A percentile compares a stretch with the other conserved stretches of the same genome.
These are phyloP conservation scores for Carex arenaria DNA, from an alignment of 202 grass and related monocot genomes.

Conservation along the genomic window DNA sequence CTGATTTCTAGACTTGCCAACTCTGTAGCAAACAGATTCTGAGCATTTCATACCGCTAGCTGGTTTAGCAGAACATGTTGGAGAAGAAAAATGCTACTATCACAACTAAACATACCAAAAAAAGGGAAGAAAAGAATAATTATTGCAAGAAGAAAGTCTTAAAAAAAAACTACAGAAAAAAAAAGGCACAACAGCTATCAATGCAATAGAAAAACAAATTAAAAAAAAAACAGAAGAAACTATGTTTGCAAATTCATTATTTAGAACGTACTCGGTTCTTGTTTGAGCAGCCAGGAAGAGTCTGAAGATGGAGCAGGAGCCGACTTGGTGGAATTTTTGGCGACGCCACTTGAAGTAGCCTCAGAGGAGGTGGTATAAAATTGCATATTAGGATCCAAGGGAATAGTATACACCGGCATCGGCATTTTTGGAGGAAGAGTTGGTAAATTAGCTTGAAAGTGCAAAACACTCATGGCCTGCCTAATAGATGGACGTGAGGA, in stretches of 20 bases:
- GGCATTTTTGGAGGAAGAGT: constrained; percentile 23
- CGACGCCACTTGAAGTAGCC: too few relatives aligned
- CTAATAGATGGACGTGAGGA: background rate
- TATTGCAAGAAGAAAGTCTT: background rate
- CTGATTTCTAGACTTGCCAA: background rate
- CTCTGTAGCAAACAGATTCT: background rate
- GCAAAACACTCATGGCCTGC: background rate
- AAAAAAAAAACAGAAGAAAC: background rate
- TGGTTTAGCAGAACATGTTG: too few relatives aligned
- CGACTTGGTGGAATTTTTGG: too few relatives aligned
- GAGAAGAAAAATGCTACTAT: background rate
- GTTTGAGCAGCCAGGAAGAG: too few relatives aligned
- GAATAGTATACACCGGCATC: constrained; percentile 33
- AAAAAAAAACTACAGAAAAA: background rate
- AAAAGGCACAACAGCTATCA: too few relatives aligned
- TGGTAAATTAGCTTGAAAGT: background rate
- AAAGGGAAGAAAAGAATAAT: too few relatives aligned
- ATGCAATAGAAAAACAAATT: too few relatives aligned
- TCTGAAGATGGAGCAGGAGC: too few relatives aligned
- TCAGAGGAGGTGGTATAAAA: constrained; percentile 7
- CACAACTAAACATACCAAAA: too few relatives aligned
- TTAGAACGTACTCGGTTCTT: too few relatives aligned
- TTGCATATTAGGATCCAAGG: constrained; percentile 35
- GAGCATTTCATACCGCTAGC: too few relatives aligned
- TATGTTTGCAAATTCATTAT: too few relatives aligned